Conservation (phyloP, 148 eudicot species). For the Polygonum maritimum region DNA sequence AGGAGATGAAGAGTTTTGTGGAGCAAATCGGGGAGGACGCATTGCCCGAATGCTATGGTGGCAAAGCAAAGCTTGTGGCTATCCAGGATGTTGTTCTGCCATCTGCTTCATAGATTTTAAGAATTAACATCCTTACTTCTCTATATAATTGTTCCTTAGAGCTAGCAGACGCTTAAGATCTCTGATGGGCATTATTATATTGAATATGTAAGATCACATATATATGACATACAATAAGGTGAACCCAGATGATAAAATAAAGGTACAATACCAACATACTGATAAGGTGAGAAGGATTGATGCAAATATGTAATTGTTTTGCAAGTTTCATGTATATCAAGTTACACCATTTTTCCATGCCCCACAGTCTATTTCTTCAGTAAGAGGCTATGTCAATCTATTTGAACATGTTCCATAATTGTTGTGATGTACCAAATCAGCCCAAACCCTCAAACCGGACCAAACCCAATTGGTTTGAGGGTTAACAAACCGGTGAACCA, state of each 20-base stretch:
- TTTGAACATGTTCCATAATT: too few species aligned
- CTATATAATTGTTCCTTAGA: background rate
- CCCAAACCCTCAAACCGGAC: too few species aligned
- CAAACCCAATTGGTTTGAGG: too few species aligned
- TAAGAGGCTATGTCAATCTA: too few species aligned
- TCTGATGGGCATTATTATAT: background rate
- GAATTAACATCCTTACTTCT: background rate
- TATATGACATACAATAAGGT: background rate
- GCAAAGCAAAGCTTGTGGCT: conserved; percentile 34
- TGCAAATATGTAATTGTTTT: background rate
- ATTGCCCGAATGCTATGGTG: conserved; percentile 44
- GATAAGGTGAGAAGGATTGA: background rate
- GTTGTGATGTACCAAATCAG: too few species aligned
- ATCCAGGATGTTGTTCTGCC: conserved; percentile 27
- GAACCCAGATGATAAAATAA: background rate
- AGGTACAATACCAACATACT: background rate
- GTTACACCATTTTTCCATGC: too few species aligned
- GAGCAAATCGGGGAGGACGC: conserved; percentile 31
- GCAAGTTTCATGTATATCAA: background rate
- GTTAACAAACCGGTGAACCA: too few species aligned
- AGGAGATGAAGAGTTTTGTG: conserved; percentile 26
- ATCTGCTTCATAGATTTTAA: background rate
- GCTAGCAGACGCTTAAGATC: background rate
- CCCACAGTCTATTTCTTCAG: too few species aligned
- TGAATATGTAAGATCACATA: background rate